Percentiles rank a stretch among this genome's conserved stretches.
phyloP scores from a whole-genome alignment of 306 rosid species.

The Herpetospermum pedunculosum region DNA sequence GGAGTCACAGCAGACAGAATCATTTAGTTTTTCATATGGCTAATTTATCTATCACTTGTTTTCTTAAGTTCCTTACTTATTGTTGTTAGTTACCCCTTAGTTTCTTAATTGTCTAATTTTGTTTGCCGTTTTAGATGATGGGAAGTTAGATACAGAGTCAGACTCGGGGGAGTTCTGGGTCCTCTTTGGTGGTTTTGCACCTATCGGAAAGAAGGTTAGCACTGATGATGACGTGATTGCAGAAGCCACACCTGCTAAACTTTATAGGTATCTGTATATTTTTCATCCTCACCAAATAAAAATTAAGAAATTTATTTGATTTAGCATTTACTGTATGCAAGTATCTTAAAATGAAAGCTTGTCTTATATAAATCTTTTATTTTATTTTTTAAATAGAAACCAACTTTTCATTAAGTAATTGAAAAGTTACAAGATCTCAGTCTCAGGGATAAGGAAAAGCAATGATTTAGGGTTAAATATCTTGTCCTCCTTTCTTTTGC shows the following conservation, averaged over 20 bases:
- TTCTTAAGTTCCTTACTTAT: slow-evolving; percentile 11
- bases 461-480: neutral
- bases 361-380: neutral
- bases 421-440: neutral
- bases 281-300: neutral
- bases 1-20: neutral
- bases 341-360: neutral
- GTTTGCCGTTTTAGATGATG: slow-evolving; percentile 8
- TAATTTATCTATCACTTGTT: neutral
- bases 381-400: neutral
- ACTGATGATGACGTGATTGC: slow-evolving; percentile 9
- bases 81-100: slow-evolving; percentile 8
- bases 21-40: slow-evolving; percentile 1
- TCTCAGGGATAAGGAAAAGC: neutral
- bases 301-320: neutral
- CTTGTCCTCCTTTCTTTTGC: neutral
- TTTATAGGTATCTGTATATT: slow-evolving; percentile 2
- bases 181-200: slow-evolving; percentile 19
- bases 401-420: neutral
- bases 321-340: neutral
- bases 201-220: slow-evolving; percentile 8
- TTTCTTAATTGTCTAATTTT: neutral
- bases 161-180: slow-evolving; percentile 18
- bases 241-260: slow-evolving; percentile 13
- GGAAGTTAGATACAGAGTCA: slow-evolving; percentile 11